phyloP scores from a whole-genome alignment of 225 moss, liverwort and hornwort genomes.

The Rhytidiadelphus loreus region DNA sequence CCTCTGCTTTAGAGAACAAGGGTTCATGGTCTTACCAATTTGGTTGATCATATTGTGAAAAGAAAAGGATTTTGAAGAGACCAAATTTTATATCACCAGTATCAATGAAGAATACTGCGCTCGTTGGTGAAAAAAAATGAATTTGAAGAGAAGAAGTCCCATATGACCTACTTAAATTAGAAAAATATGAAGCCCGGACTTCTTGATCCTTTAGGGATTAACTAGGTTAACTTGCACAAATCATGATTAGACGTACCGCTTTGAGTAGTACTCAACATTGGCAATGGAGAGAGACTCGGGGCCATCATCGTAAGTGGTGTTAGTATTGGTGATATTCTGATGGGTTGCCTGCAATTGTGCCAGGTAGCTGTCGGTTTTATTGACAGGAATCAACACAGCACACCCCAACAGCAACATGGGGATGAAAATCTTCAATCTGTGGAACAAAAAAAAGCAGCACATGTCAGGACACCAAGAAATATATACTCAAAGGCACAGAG shows the following conservation, averaged over 20 bases:
- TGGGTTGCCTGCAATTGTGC: not conserved
- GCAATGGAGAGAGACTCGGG: conserved; percentile 70
- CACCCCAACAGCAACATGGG: conserved; percentile 64
- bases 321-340: not conserved
- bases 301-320: not conserved
- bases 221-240: not conserved
- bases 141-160: not conserved
- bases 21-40: not conserved
- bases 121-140: not conserved
- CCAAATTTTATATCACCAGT: not conserved
- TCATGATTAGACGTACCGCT: conserved; percentile 20
- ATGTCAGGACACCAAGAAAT: not conserved
- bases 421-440: conserved; percentile 76
- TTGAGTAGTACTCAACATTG: conserved; percentile 41
- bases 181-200: not conserved
- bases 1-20: not conserved
- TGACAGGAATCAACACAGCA: conserved; percentile 60
- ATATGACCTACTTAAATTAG: not conserved
- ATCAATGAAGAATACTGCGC: not conserved
- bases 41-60: not conserved
- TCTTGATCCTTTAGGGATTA: not conserved
- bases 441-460: not conserved
- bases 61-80: not conserved
- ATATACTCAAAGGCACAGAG: not conserved
- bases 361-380: conserved; percentile 49